phyloP scores from a whole-genome alignment of 345 rosid genomes.

The Sapria himalayana region DNA sequence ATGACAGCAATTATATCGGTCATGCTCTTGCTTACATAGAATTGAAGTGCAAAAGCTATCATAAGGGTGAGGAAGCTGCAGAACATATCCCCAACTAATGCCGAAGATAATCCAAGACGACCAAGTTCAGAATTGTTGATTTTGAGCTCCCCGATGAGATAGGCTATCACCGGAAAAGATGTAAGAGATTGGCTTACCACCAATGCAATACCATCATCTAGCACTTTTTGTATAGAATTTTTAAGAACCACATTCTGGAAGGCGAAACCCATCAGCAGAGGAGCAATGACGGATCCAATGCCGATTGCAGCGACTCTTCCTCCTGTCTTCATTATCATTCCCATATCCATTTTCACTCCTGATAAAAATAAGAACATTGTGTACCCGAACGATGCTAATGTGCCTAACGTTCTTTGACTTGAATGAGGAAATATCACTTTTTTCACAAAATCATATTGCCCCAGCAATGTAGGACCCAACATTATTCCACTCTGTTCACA shows the following conservation, averaged over 20 bases:
- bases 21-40: background rate
- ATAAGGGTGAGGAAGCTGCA: background rate
- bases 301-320: slow-evolving; percentile 10
- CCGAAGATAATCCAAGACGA: slow-evolving; percentile 15
- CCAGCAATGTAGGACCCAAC: slow-evolving; percentile 16
- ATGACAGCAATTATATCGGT: background rate
- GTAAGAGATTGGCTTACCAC: slow-evolving; percentile 11
- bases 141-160: slow-evolving; percentile 17
- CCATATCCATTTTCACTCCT: slow-evolving; percentile 16
- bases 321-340: slow-evolving; percentile 9
- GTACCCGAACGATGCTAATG: slow-evolving; percentile 8
- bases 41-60: background rate
- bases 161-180: slow-evolving; percentile 15
- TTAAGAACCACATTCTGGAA: background rate
- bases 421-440: slow-evolving; percentile 7
- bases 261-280: background rate
- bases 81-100: slow-evolving; percentile 9
- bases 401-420: slow-evolving; percentile 6
- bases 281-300: background rate
- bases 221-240: background rate
- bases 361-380: slow-evolving; percentile 12
- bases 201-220: background rate
- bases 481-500: slow-evolving; percentile 16
- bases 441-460: background rate
- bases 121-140: slow-evolving; percentile 22